Evolutionary conservation across 495 filamentous ascomycete species (phyloP).

Genomic region (Aspergillus baeticus): DNA sequence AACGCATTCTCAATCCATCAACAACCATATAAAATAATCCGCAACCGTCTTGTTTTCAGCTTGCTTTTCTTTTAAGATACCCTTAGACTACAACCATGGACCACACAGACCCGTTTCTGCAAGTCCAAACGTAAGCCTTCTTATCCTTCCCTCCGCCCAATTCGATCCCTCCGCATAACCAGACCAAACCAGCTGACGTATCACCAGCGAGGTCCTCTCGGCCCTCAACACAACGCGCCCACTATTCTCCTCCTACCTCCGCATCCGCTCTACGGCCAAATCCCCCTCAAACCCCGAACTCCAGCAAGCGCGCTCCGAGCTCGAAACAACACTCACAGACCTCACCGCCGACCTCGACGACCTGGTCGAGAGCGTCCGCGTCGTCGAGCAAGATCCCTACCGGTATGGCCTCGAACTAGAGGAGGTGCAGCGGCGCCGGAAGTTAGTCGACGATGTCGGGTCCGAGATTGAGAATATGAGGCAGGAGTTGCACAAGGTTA

Average conservation of each 20-base stretch:
- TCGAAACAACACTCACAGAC: conserved; percentile 71
- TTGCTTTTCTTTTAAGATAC: not conserved
- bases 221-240: conserved; percentile 76
- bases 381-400: conserved; percentile 85
- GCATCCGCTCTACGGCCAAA: conserved; percentile 82
- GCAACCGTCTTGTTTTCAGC: too few species aligned
- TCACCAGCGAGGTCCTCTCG: conserved; percentile 74
- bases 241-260: conserved; percentile 91
- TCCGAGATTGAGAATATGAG: conserved; percentile 86
- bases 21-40: too few species aligned
- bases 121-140: conserved; percentile 75
- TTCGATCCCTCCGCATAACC: not conserved
- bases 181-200: conserved; percentile 4
- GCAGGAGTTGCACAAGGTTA: conserved; percentile 66
- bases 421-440: conserved; percentile 77
- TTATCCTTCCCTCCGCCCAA: conserved; percentile 6
- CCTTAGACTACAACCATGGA: conserved; percentile 43
- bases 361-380: conserved; percentile 82
- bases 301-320: conserved; percentile 75
- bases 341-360: conserved; percentile 86
- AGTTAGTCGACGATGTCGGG: conserved; percentile 86
- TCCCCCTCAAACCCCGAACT: conserved; percentile 79
- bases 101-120: conserved; percentile 85
- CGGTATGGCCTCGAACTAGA: conserved; percentile 81
- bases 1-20: too few species aligned